Evolutionary conservation across 2,329 filamentous ascomycete species (phyloP), one percentile per base, ranked within the genome.

Genomic region (Epicoccum sorghinum): DNA sequence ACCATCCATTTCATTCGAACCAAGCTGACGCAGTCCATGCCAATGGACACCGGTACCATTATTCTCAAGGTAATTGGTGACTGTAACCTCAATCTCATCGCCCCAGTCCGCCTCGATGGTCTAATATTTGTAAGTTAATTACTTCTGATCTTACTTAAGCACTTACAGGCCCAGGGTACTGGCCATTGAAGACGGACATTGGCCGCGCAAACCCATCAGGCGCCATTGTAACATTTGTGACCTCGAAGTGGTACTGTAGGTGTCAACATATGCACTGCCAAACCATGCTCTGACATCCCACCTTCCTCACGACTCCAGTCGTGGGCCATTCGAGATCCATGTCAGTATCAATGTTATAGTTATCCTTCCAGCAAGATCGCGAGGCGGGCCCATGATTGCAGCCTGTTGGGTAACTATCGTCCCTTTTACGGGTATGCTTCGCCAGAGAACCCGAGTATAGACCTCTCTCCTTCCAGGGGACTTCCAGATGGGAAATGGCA

Each of bases 1-100:
- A 9, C 80, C 79, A 58, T 82, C 80, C 59, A 74, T 71, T 39
- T 79, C 66, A 23, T 73, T 72, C 7, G 70, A 71, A 33, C 74
- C 68, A 7, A 78, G 60, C 58, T 80, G 78, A 22, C 78, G 67
- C 9, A 83, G 27, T 0, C 81, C 81, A 56, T 84, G 82, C 77
- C 78, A 83, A 59, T 83, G 81, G 27, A 83, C 75, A 5, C 77
- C 69, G 7, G 80, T 83, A 29, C 80, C 81, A 45, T 83, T 81
- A 32, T 75, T 65, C 32, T 51, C 41, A 2, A 77, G 62, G 9
- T 61, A 49, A 45, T 71, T 76, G 27, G 67, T 74, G 8, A 80
- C 69, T 23, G 68, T 73, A 47, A 79, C 61, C 43, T 66, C 66
- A 35, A 77, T 60, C 8, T 64, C 69, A 55, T 78, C 75, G 23